Conservation (phyloP, 140 eudicot genomes). For the Cichorium intybus region DNA sequence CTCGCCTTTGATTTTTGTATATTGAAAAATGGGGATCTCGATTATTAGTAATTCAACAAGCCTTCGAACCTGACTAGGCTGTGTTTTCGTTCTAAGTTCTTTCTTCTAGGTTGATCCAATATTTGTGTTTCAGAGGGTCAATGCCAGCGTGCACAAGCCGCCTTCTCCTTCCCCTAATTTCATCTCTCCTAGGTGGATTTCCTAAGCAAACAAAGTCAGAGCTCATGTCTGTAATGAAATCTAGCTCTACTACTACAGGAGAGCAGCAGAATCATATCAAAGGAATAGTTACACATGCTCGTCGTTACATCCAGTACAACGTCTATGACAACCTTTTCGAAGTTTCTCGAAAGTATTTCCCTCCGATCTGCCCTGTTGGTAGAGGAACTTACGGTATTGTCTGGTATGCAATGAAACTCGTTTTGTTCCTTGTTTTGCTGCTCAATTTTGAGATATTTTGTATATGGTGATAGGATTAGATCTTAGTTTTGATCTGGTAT, state of each 20-base stretch:
- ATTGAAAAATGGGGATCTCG: too few relatives aligned
- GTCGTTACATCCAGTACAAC: conserved; percentile 82
- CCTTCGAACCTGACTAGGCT: too few relatives aligned
- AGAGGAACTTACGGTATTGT: conserved; percentile 92
- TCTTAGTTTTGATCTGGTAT: neutral
- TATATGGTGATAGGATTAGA: neutral
- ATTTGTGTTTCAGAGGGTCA: too few relatives aligned
- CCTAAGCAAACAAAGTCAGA: neutral
- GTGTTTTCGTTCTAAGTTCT: too few relatives aligned
- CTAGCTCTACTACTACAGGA: conserved; percentile 50
- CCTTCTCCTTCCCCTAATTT: neutral
- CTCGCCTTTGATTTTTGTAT: too few relatives aligned
- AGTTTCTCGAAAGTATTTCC: conserved; percentile 81
- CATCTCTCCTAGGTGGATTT: neutral
- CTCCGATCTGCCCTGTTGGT: conserved; percentile 94
- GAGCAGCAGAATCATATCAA: conserved; percentile 43
- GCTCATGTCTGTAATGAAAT: conserved; percentile 46
- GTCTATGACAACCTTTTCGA: conserved; percentile 87
- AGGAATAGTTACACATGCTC: conserved; percentile 78
- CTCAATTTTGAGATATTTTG: neutral
- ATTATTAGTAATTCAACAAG: too few relatives aligned
- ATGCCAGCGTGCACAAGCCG: too few relatives aligned
- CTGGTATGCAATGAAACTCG: conserved; percentile 45
- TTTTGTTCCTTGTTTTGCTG: neutral
- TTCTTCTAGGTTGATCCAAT: too few relatives aligned